phyloP scores from a whole-genome alignment of 257 asterid genomes.

The Salvia rosmarinus region DNA sequence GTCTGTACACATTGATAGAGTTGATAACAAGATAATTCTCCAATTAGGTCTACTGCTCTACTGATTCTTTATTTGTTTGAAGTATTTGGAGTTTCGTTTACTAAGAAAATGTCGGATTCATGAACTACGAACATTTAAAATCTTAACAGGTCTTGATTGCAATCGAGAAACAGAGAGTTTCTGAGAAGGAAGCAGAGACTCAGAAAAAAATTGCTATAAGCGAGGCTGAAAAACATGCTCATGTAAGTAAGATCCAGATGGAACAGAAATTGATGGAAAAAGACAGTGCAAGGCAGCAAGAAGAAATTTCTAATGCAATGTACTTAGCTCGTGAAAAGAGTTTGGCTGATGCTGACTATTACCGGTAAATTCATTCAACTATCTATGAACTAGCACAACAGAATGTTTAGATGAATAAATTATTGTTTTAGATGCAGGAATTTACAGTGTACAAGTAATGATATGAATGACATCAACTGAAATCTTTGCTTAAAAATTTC shows the following conservation, averaged over 20 bases:
- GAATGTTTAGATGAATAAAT: not conserved
- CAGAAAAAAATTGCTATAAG: constrained; percentile 88
- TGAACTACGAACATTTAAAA: constrained; percentile 8
- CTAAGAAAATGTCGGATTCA: constrained; percentile 8
- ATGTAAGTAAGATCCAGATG: constrained; percentile 93
- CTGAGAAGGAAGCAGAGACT: constrained; percentile 99
- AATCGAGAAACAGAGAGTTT: constrained; percentile 82
- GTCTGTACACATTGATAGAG: constrained; percentile 6
- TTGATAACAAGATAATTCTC: constrained; percentile 4
- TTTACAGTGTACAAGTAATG: constrained; percentile 7
- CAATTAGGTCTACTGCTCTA: constrained; percentile 10
- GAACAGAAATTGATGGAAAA: constrained; percentile 92
- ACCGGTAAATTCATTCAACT: constrained; percentile 54
- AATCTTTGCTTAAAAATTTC: not conserved
- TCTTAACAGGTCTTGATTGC: constrained; percentile 83
- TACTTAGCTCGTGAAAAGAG: constrained; percentile 93
- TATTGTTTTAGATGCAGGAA: not conserved
- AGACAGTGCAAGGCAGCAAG: constrained; percentile 88
- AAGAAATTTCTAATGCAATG: constrained; percentile 87
- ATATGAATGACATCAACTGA: not conserved
- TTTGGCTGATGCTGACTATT: constrained; percentile 90
- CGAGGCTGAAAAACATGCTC: constrained; percentile 93
- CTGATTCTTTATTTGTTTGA: constrained; percentile 20
- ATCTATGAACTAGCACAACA: not conserved
- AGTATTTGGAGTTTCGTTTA: constrained; percentile 6